A percentile compares a stretch with the other conserved stretches of the same genome.
Conservation (phyloP, 306 rosid species). For the Quercus aquifolioides region DNA sequence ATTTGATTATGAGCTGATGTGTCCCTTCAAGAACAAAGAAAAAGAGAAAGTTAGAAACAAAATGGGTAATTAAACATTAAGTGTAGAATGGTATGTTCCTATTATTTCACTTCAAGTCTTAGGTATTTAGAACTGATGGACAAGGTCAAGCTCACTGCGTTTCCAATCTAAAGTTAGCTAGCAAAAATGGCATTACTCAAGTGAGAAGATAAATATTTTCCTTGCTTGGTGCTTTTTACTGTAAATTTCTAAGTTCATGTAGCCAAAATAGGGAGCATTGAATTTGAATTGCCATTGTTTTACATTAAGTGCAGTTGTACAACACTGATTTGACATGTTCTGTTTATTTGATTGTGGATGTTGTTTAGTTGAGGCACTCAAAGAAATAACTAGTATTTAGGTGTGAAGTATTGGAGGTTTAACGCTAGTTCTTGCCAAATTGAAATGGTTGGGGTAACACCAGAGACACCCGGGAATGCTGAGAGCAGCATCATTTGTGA, state of each 20-base stretch:
- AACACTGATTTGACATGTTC: neutral
- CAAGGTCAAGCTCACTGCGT: neutral
- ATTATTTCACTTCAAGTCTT: neutral
- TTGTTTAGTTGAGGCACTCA: conserved; percentile 65
- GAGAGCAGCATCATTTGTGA: conserved; percentile 42
- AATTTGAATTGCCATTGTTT: neutral
- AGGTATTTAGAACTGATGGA: neutral
- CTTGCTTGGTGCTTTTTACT: neutral
- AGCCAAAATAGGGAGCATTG: neutral
- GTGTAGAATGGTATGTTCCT: neutral
- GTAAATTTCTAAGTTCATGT: neutral
- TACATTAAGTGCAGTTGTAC: neutral
- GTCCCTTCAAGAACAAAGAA: neutral
- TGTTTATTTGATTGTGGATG: conserved; percentile 16
- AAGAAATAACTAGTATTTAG: conserved; percentile 63
- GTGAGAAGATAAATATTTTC: neutral
- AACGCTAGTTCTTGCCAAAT: conserved; percentile 51
- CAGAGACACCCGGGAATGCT: conserved; percentile 34
- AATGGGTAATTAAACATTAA: neutral
- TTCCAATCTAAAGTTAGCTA: neutral
- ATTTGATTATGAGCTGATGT: neutral
- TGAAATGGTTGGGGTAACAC: conserved; percentile 53
- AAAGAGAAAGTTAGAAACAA: neutral
- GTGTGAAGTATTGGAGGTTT: conserved; percentile 68
- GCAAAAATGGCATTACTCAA: neutral